Base-by-base conservation (phyloP, 148 eudicot genomes). In the Beta vulgaris region DNA sequence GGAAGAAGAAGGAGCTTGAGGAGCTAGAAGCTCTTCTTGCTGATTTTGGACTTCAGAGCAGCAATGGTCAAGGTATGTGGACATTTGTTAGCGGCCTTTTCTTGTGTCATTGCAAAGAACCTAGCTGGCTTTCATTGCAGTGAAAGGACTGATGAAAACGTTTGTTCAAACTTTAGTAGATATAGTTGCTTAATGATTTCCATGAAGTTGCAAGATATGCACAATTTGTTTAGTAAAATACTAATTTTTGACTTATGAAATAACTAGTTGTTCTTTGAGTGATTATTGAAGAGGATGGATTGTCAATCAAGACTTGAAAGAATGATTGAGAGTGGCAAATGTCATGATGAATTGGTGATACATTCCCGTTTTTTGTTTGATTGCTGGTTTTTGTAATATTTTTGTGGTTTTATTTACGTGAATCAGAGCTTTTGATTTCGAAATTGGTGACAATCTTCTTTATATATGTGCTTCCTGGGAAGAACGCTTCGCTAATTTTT, bases 11-110 rank as follows among this genome's bases (percentile, higher is more conserved):
- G 81, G 99, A 91, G 88, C 97, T 95, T 40, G 99, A 88, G 44
- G 99, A 95, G 76, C 88, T 95, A 11, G 99, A 95, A 42, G 99
- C 96, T 8, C 81, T 95, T 55, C 96, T 95, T 54, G 96, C 92
- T 77, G 96, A 95, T 79, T 81, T 95, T 79, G 89, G 91, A 54
- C 80, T 75, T 73, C 54, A 80, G 29, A 88, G 88, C 57, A 71
- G 69, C 44, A 83, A 80, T 71, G 82, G 82, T 74, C 85, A 85
- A 82, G 91, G 91, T 74, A 83, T 79, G 15, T 44, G 46, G 29
- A 19, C 67, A n/a, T 51, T 34, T 68, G 15, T 54, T 65, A 57
- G 46, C 43, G n/a, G 23, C 34, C n/a, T 54, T 25, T 46, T 2
- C 26, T 25, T 48, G 59, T 31, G 69, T 21, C 34, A 28, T 42